Evolutionary conservation across 2,329 filamentous ascomycete genomes (phyloP).

Genomic region (Diaporthe sp.): DNA sequence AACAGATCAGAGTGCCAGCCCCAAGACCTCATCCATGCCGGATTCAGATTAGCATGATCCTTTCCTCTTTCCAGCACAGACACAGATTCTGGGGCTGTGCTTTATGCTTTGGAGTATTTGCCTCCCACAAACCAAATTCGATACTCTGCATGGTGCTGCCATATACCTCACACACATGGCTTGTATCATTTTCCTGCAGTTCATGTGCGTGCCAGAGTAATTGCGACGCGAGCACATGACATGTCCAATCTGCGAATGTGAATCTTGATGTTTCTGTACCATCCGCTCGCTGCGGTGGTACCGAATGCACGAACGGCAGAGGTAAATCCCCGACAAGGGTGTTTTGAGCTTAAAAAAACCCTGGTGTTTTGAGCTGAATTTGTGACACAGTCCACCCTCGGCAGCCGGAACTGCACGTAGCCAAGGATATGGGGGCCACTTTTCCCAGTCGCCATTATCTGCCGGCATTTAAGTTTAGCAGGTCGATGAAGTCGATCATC

Average conservation of each 20-base stretch:
- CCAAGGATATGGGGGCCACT: conserved; percentile 4
- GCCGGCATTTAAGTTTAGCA: not conserved
- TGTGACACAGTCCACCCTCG: conserved; percentile 28
- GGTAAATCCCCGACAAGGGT: conserved; percentile 17
- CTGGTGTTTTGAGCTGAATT: conserved; percentile 28
- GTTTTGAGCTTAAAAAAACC: conserved; percentile 26
- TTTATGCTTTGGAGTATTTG: not conserved
- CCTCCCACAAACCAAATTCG: not conserved
- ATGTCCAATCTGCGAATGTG: not conserved
- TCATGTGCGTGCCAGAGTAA: not conserved
- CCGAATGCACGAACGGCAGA: conserved; percentile 23
- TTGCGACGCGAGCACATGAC: not conserved
- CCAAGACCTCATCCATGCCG: not conserved
- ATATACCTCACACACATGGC: not conserved
- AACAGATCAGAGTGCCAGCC: not conserved
- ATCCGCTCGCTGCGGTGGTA: not conserved
- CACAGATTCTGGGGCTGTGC: conserved; percentile 3
- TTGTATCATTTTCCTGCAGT: not conserved
- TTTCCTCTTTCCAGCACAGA: not conserved
- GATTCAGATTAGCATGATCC: not conserved
- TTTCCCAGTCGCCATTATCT: not conserved
- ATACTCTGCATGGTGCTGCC: not conserved
- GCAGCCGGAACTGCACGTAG: conserved; percentile 8
- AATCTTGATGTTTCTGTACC: conserved; percentile 7
- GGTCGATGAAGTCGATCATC: not conserved